These are phyloP conservation scores for Pichia sp. DNA, from an alignment of 1,139 yeast genomes.

Conservation along the genomic window DNA sequence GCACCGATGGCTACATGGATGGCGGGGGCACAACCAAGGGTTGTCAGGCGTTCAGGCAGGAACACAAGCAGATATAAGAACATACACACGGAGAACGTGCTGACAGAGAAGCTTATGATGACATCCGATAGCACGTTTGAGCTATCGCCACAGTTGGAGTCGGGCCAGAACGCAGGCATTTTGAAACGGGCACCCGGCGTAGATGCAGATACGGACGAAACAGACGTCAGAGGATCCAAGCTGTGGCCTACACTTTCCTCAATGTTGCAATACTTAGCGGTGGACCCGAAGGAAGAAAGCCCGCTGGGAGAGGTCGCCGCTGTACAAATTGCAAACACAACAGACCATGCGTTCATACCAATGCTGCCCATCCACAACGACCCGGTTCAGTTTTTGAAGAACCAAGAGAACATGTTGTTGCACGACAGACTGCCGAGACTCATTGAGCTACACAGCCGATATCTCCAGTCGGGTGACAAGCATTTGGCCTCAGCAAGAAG, in stretches of 20 bases:
- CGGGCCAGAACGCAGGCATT: background rate
- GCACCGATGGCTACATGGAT: too few species aligned
- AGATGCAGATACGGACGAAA: background rate
- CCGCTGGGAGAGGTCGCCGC: too few species aligned
- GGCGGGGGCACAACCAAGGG: too few species aligned
- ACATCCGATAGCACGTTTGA: background rate
- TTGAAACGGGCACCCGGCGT: background rate
- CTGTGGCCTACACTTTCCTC: constrained; percentile 12
- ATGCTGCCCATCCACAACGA: constrained; percentile 21
- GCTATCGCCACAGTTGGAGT: background rate
- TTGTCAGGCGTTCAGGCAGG: too few species aligned
- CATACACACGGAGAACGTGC: background rate
- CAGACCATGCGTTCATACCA: constrained; percentile 3
- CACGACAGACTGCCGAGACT: constrained; percentile 30
- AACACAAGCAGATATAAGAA: too few species aligned
- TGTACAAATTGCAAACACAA: background rate
- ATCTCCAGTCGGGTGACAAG: constrained; percentile 35
- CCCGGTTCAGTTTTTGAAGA: constrained; percentile 36
- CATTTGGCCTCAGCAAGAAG: constrained; percentile 34
- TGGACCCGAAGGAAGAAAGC: background rate
- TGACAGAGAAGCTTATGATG: background rate
- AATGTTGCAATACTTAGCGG: constrained; percentile 6
- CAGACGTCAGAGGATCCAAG: background rate
- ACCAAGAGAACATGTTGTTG: constrained; percentile 31
- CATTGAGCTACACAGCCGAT: constrained; percentile 29